These are phyloP conservation scores for Irpex sp. DNA, from an alignment of 1,284 basidiomycete genomes.

Conservation along the genomic window DNA sequence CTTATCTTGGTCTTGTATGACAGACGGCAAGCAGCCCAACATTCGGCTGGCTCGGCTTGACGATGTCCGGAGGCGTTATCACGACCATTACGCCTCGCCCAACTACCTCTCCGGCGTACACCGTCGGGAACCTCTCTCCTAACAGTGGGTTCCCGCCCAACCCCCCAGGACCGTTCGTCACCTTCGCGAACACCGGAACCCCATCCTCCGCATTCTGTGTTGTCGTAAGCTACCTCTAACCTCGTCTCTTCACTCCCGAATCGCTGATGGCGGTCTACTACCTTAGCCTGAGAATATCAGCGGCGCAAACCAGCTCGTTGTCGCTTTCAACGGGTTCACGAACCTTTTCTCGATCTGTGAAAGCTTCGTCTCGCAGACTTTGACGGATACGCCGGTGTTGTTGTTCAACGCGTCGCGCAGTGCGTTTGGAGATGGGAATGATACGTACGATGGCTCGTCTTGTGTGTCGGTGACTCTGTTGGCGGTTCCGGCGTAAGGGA, in stretches of 20 bases:
- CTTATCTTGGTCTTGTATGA: background rate
- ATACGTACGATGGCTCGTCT: conserved; percentile 8
- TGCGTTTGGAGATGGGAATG: background rate
- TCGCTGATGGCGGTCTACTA: background rate
- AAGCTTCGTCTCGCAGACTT: background rate
- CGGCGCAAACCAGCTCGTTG: background rate
- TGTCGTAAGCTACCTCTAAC: conserved; percentile 5
- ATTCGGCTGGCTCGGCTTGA: conserved; percentile 3
- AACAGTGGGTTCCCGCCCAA: background rate
- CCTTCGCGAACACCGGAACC: conserved; percentile 5
- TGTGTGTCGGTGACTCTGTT: conserved; percentile 2
- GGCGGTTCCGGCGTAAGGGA: background rate
- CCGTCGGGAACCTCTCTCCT: conserved; percentile 5
- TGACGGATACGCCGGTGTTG: background rate
- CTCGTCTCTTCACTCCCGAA: no score
- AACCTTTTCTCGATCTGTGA: conserved; percentile 10
- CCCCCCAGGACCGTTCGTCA: conserved; percentile 4
- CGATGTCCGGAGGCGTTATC: conserved; percentile 7
- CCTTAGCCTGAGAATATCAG: background rate
- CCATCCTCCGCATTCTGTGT: conserved; percentile 6
- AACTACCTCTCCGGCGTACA: conserved; percentile 1
- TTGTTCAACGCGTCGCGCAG: conserved; percentile 7
- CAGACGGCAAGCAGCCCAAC: conserved; percentile 1
- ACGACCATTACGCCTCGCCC: conserved; percentile 1
- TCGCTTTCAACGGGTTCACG: conserved; percentile 7